Evolutionary conservation across 106 monocot genomes (phyloP).

Genomic region (Platanthera guangdongensis): DNA sequence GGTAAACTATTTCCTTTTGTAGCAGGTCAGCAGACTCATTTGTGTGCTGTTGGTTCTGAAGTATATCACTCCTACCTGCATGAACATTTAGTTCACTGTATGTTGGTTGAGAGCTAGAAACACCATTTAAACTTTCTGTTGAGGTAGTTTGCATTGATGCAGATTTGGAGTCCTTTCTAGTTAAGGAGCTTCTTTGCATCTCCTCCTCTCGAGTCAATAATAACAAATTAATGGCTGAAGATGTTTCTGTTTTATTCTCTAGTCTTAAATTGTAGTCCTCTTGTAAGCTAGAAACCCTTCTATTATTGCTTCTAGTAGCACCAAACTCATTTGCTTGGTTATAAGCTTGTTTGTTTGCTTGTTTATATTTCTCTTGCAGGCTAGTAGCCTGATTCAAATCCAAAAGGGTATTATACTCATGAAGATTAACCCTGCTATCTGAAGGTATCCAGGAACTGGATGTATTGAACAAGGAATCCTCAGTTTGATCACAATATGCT

Average conservation of each 20-base stretch:
- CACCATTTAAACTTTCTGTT: neutral
- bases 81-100: conserved; percentile 1
- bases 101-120: neutral
- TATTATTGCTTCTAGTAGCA: neutral
- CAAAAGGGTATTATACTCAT: neutral
- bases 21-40: conserved; percentile 8
- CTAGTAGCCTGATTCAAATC: conserved; percentile 1
- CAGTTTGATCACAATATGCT: conserved; percentile 2
- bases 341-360: neutral
- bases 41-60: neutral
- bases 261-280: conserved; percentile 8
- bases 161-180: conserved; percentile 3
- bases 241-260: conserved; percentile 10
- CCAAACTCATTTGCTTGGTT: neutral
- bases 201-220: neutral
- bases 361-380: neutral
- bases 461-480: conserved; percentile 1
- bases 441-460: neutral
- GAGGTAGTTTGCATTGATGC: neutral
- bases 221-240: neutral
- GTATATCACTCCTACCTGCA: neutral
- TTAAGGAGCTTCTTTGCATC: neutral
- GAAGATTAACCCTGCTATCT: neutral
- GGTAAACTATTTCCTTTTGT: conserved; percentile 6
- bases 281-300: conserved; percentile 10